Evolutionary conservation across 257 asterid species (phyloP).

Genomic region (Scutellaria barbata): DNA sequence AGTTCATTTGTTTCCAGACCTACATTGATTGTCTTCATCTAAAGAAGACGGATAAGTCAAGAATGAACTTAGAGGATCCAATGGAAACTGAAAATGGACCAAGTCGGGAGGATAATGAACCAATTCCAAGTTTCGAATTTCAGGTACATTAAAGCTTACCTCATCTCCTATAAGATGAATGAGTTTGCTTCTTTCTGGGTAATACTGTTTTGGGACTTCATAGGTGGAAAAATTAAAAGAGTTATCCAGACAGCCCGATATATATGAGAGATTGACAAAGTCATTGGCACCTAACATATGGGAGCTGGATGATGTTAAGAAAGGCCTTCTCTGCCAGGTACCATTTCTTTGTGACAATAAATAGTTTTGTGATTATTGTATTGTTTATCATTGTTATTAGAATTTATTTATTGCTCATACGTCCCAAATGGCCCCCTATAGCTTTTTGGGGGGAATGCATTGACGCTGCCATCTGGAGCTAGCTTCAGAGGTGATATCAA

Average conservation of each 20-base stretch:
- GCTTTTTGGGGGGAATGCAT: slow-evolving; percentile 97
- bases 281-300: slow-evolving; percentile 99
- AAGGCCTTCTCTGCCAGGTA: slow-evolving; percentile 99
- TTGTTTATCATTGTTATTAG: slow-evolving; percentile 16
- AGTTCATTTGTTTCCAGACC: slow-evolving; percentile 62
- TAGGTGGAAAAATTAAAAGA: slow-evolving; percentile 81
- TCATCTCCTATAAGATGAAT: slow-evolving; percentile 16
- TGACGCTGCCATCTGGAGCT: slow-evolving; percentile 85
- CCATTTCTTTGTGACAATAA: slow-evolving; percentile 2
- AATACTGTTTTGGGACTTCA: slow-evolving; percentile 32
- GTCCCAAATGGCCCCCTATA: slow-evolving; percentile 39
- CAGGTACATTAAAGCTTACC: slow-evolving; percentile 49
- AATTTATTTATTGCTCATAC: slow-evolving; percentile 32
- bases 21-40: slow-evolving; percentile 94
- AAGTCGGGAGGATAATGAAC: slow-evolving; percentile 45
- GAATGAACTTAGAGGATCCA: slow-evolving; percentile 77
- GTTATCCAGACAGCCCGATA: slow-evolving; percentile 84
- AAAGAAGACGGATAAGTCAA: slow-evolving; percentile 84
- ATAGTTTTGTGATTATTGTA: not conserved
- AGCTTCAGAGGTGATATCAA: slow-evolving; percentile 97
- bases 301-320: slow-evolving; percentile 99
- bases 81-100: slow-evolving; percentile 68
- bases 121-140: slow-evolving; percentile 49
- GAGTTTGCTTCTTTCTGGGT: slow-evolving; percentile 10
- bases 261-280: slow-evolving; percentile 84